Conservation (phyloP, 805 yeast species). For the Blastobotrys attinorum region DNA sequence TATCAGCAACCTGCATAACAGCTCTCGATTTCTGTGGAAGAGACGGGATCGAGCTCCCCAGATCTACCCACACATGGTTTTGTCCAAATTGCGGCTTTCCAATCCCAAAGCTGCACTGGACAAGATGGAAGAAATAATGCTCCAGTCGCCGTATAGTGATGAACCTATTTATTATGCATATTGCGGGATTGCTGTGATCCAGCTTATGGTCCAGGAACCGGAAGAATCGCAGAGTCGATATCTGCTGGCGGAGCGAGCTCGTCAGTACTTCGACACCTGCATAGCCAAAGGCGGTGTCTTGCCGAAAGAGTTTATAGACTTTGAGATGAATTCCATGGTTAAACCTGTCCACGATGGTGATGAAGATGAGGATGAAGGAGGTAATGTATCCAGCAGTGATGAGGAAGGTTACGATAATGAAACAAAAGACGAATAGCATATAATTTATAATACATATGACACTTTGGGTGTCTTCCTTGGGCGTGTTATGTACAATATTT, state of each 20-base stretch:
- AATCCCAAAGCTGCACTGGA: constrained; percentile 15
- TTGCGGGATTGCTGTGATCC: constrained; percentile 19
- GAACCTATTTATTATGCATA: constrained; percentile 15
- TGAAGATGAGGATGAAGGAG: not conserved
- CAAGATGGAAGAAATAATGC: constrained; percentile 15
- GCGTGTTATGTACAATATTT: too few relatives aligned
- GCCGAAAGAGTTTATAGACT: constrained; percentile 15
- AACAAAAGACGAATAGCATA: too few relatives aligned
- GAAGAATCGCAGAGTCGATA: not conserved
- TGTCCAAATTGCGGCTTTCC: constrained; percentile 12
- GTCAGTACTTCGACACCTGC: constrained; percentile 13
- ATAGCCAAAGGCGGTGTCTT: constrained; percentile 15
- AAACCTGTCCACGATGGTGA: not conserved
- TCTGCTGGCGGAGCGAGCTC: constrained; percentile 7
- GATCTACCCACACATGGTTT: constrained; percentile 9
- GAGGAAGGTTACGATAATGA: too few relatives aligned
- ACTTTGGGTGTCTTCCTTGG: too few relatives aligned
- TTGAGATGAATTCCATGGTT: constrained; percentile 7
- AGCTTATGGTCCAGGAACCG: constrained; percentile 8
- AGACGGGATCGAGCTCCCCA: constrained; percentile 9
- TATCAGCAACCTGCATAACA: constrained; percentile 9
- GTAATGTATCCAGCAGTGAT: too few relatives aligned
- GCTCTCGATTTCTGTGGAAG: constrained; percentile 2
- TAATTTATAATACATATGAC: too few relatives aligned
- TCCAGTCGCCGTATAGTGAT: constrained; percentile 16